phyloP scores from a whole-genome alignment of 2,329 filamentous ascomycete genomes.

The Phialemoniopsis sp. region DNA sequence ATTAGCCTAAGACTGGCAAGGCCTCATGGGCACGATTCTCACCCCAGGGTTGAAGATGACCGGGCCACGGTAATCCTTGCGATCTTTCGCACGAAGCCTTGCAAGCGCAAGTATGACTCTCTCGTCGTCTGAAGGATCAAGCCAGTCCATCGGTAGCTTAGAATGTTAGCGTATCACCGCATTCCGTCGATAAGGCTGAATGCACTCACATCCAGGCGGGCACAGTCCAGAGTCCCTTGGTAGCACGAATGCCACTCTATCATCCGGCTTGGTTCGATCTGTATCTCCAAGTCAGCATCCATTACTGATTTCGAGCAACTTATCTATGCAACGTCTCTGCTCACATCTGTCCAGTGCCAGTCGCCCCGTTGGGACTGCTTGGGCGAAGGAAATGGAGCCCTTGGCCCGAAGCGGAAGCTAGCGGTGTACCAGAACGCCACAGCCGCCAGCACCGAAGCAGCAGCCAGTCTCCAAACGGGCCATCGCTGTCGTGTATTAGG shows the following conservation, averaged over 20 bases:
- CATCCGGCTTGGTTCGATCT: constrained; percentile 22
- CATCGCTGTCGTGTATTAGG: no score
- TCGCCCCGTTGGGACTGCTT: no score
- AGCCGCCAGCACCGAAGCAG: no score
- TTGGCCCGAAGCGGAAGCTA: no score
- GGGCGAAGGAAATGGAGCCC: no score
- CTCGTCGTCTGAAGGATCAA: constrained; percentile 23
- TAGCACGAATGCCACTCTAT: constrained; percentile 29
- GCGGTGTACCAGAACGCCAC: no score
- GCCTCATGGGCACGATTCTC: no score
- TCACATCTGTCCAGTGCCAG: no score
- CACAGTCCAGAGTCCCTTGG: constrained; percentile 26
- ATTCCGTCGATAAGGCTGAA: background rate
- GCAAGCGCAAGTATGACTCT: constrained; percentile 30
- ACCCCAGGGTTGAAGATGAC: constrained; percentile 34
- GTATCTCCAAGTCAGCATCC: background rate
- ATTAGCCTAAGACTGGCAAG: background rate
- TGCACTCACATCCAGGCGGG: constrained; percentile 22
- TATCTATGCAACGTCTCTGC: no score
- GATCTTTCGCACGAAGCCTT: constrained; percentile 25
- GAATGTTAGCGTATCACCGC: background rate
- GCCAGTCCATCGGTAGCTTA: constrained; percentile 34
- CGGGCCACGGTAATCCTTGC: constrained; percentile 21
- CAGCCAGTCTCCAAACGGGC: no score
- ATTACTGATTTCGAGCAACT: background rate